Conservation (phyloP, 2,329 filamentous ascomycete species). For the Aureobasidium sp. region DNA sequence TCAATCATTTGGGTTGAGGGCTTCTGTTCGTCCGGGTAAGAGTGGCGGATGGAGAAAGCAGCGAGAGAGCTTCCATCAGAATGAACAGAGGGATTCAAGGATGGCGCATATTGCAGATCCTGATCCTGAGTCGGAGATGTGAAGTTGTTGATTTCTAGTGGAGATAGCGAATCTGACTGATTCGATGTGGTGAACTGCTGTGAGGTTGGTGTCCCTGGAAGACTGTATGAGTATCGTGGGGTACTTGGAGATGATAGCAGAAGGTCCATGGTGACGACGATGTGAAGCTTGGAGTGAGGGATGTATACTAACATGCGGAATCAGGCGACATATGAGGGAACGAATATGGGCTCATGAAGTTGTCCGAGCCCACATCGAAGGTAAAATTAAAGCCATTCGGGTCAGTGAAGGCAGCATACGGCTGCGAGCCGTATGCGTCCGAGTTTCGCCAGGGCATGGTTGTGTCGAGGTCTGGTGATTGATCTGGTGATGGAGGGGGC, state of each 20-base stretch:
- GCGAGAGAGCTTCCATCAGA: not conserved
- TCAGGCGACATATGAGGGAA: slow-evolving; percentile 16
- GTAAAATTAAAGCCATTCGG: slow-evolving; percentile 11
- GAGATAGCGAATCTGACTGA: slow-evolving; percentile 13
- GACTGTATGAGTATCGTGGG: slow-evolving; percentile 12
- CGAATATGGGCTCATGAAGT: slow-evolving; percentile 11
- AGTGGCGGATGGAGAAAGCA: not conserved
- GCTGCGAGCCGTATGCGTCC: slow-evolving; percentile 12
- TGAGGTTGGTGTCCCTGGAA: slow-evolving; percentile 13
- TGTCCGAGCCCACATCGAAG: slow-evolving; percentile 11
- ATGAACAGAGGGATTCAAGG: not conserved
- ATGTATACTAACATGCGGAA: slow-evolving; percentile 11
- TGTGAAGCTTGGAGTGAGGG: not conserved
- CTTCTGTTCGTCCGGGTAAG: not conserved
- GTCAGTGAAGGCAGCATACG: slow-evolving; percentile 10
- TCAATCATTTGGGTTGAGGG: not conserved
- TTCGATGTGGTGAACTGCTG: slow-evolving; percentile 6
- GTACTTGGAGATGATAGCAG: slow-evolving; percentile 2
- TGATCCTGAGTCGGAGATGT: slow-evolving; percentile 7
- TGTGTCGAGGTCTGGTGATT: slow-evolving; percentile 10
- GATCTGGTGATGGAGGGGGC: slow-evolving; percentile 12
- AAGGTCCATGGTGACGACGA: not conserved
- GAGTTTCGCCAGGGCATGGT: slow-evolving; percentile 8
- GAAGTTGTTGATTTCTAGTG: slow-evolving; percentile 3
- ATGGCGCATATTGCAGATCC: slow-evolving; percentile 1